These are phyloP conservation scores for Pseudofabraea citricarpa DNA, from an alignment of 2,329 filamentous ascomycete species.

Conservation along the genomic window DNA sequence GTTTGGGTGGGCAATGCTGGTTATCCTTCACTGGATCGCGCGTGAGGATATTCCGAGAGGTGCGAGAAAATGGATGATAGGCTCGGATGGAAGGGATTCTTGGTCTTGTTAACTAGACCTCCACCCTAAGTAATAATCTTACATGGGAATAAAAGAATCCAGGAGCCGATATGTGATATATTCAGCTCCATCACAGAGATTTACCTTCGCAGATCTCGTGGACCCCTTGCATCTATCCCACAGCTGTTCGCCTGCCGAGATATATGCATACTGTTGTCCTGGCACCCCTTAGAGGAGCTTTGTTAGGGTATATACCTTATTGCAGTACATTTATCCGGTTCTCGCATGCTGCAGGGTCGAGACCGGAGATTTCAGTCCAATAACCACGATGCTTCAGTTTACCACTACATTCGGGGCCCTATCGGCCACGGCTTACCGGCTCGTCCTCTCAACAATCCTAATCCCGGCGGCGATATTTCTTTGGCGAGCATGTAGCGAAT, in stretches of 20 bases:
- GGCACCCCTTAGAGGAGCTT: conserved; percentile 18
- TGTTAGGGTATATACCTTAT: conserved; percentile 20
- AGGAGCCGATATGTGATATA: too few relatives aligned
- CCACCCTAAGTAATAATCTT: not conserved
- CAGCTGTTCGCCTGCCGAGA: conserved; percentile 17
- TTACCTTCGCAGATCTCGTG: too few relatives aligned
- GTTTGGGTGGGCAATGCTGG: not conserved
- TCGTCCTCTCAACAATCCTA: conserved; percentile 55
- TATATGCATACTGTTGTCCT: conserved; percentile 22
- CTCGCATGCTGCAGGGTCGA: conserved; percentile 28
- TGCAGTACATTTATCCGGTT: not conserved
- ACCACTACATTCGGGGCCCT: conserved; percentile 39
- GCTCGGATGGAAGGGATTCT: not conserved
- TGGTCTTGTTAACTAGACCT: not conserved
- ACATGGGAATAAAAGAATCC: too few relatives aligned
- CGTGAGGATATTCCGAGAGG: conserved; percentile 1
- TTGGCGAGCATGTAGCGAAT: conserved; percentile 50
- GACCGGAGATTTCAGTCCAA: conserved; percentile 45
- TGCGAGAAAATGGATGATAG: not conserved
- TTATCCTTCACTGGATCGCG: conserved; percentile 1
- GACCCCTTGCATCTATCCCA: too few relatives aligned
- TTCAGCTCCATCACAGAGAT: too few relatives aligned
- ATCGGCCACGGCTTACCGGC: conserved; percentile 47
- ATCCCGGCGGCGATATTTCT: conserved; percentile 52
- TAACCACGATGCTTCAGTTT: conserved; percentile 45